Percentiles rank a stretch among this genome's conserved stretches.
Evolutionary conservation across 768 basidiomycete genomes (phyloP).

Genomic region (Mycena galericulata): DNA sequence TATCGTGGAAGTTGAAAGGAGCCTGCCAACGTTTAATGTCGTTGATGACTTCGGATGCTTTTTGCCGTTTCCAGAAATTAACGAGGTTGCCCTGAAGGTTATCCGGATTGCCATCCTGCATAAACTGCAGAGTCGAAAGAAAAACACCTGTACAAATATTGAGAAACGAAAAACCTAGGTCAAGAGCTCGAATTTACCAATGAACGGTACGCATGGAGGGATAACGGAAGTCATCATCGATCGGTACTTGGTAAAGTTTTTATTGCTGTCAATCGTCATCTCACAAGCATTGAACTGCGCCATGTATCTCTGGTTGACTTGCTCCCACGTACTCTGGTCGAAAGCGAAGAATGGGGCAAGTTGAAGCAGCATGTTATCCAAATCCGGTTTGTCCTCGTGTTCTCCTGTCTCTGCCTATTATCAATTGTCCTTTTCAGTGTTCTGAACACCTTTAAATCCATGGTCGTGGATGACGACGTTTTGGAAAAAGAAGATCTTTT

Average conservation of each 20-base stretch:
- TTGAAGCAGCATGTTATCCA: conserved; percentile 90
- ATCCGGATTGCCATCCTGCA: conserved; percentile 97
- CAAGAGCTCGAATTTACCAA: too few relatives aligned
- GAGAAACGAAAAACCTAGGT: too few relatives aligned
- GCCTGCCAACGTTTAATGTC: too few relatives aligned
- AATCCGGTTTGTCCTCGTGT: conserved; percentile 71
- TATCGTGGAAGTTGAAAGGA: too few relatives aligned
- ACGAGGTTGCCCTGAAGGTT: too few relatives aligned
- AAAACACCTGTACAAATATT: conserved; percentile 78
- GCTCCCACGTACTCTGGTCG: conserved; percentile 84
- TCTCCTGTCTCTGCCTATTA: conserved; percentile 14
- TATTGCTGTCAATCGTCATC: conserved; percentile 91
- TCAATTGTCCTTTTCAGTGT: conserved; percentile 66
- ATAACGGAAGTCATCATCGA: too few relatives aligned
- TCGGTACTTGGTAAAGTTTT: too few relatives aligned
- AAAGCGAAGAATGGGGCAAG: conserved; percentile 84
- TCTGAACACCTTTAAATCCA: conserved; percentile 89
- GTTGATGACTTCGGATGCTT: too few relatives aligned
- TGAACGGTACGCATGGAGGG: too few relatives aligned
- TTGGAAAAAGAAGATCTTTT: conserved; percentile 89
- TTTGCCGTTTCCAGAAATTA: too few relatives aligned
- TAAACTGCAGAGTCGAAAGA: conserved; percentile 96
- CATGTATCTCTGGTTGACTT: conserved; percentile 81
- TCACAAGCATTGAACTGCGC: conserved; percentile 83
- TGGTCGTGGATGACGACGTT: conserved; percentile 87